phyloP scores from a whole-genome alignment of 2,329 filamentous ascomycete species.

The Chrysoporthe cubensis region DNA sequence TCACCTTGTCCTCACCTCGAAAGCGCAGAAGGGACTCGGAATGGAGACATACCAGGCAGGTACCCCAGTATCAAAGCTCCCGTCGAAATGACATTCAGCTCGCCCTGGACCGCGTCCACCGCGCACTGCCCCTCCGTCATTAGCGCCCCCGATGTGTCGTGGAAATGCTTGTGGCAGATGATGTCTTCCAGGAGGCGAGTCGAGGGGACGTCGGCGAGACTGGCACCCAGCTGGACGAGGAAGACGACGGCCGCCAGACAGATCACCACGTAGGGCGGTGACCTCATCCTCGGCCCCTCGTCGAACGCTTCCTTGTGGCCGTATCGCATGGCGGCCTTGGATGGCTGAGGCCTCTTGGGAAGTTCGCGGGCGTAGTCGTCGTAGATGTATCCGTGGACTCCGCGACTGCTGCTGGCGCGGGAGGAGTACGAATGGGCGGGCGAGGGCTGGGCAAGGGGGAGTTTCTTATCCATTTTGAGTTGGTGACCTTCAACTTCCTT shows the following conservation, averaged over 20 bases:
- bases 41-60: constrained; percentile 14
- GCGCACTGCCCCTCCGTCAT: not conserved
- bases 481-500: not conserved
- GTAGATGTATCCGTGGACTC: not conserved
- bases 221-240: constrained; percentile 16
- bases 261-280: constrained; percentile 4
- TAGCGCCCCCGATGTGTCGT: not conserved
- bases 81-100: constrained; percentile 11
- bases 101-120: not conserved
- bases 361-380: not conserved
- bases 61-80: constrained; percentile 15
- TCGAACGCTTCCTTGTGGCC: not conserved
- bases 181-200: constrained; percentile 19
- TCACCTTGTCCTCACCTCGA: not conserved
- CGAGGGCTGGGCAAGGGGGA: not conserved
- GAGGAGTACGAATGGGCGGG: not conserved
- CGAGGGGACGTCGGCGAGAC: constrained; percentile 18
- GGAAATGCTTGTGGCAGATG: constrained; percentile 15
- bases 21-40: not conserved
- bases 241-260: constrained; percentile 18
- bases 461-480: not conserved
- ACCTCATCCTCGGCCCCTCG: not conserved
- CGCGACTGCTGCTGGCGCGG: not conserved
- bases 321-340: not conserved
- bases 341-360: not conserved